Evolutionary conservation across 2,329 filamentous ascomycete species (phyloP), one percentile per base, ranked within the genome.

Genomic region (Fusarium azukiicola): DNA sequence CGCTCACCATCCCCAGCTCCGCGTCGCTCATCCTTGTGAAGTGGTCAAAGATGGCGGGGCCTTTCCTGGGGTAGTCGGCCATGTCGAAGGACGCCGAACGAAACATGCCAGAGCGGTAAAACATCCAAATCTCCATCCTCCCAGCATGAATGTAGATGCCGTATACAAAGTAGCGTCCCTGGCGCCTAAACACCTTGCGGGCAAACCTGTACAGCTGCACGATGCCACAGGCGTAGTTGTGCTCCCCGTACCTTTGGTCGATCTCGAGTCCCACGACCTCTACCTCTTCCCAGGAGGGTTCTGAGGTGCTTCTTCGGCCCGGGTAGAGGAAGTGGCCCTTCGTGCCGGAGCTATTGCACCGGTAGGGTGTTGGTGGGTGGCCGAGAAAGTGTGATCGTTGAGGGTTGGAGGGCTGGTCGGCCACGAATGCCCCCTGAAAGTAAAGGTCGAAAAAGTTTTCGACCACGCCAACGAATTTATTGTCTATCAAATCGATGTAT

Each of bases 371-470:
- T 58, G 54, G 54, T 38, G 38, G 54, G 54, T 14, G 54, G 21
- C 19, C 6, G 13, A 40, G 10, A 21, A 58, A 58, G n/a, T 2
- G 21, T 19, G 8, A 2, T 58, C 32, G 54, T 56, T 8, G 17
- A 7, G 19, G 52, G 12, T 36, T 19, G 17, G 21, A 83, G 64
- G 38, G 27, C 27, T 32, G 27, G 27, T 32, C 27, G 27, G 27
- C 27, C 27, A 6, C 27, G 27, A 32, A 32, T 32, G 3, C 27
- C 27, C 27, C 27, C 27, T 32, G 27, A 32, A 32, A 32, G 27
- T 32, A 32, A 32, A 32, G 27, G 27, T 32, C 27, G 27, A 32
- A 32, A 32, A 32, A 32, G 27, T 32, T 32, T 32, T 32, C 27
- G 27, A 32, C 27, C 27, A 32, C 27, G 27, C 27, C 27, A 32